Evolutionary conservation across 106 monocot genomes (phyloP).

Genomic region (Xerophyta viscosa): DNA sequence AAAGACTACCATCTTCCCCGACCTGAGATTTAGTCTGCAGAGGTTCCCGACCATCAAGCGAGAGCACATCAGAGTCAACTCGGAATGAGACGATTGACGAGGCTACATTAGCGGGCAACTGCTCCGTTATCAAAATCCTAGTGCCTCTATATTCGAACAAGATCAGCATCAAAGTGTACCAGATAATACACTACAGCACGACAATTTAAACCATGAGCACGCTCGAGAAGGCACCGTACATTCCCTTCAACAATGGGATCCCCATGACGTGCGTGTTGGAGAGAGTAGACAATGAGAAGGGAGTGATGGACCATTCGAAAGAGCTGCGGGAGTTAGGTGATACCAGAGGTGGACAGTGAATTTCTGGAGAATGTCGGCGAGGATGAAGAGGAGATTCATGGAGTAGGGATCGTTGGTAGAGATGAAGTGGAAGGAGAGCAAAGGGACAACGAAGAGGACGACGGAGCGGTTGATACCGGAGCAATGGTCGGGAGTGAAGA

Average conservation of each 20-base stretch:
- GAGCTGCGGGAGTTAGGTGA: conserved; percentile 14
- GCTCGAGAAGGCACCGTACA: conserved; percentile 29
- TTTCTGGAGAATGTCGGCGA: conserved; percentile 50
- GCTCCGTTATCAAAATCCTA: conserved; percentile 26
- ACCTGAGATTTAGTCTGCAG: conserved; percentile 36
- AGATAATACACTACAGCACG: conserved; percentile 44
- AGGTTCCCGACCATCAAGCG: conserved; percentile 30
- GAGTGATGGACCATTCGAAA: conserved; percentile 43
- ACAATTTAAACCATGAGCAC: conserved; percentile 47
- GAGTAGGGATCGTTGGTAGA: too few species aligned
- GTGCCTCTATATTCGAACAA: conserved; percentile 45
- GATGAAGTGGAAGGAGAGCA: conserved; percentile 53
- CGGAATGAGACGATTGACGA: conserved; percentile 33
- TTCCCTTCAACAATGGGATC: too few species aligned
- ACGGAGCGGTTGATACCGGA: conserved; percentile 55
- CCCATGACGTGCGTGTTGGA: conserved; percentile 55
- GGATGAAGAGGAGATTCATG: conserved; percentile 43
- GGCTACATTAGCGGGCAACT: conserved; percentile 42
- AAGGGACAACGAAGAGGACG: conserved; percentile 39
- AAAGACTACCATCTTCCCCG: conserved; percentile 30
- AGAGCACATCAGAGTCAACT: conserved; percentile 38
- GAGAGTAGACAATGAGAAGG: conserved; percentile 34
- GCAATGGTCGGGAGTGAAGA: too few species aligned
- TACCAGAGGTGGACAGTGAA: conserved; percentile 28
- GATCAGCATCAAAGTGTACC: conserved; percentile 48